Base-by-base conservation (phyloP, 2,329 filamentous ascomycete genomes). In the Didymella lethalis region DNA sequence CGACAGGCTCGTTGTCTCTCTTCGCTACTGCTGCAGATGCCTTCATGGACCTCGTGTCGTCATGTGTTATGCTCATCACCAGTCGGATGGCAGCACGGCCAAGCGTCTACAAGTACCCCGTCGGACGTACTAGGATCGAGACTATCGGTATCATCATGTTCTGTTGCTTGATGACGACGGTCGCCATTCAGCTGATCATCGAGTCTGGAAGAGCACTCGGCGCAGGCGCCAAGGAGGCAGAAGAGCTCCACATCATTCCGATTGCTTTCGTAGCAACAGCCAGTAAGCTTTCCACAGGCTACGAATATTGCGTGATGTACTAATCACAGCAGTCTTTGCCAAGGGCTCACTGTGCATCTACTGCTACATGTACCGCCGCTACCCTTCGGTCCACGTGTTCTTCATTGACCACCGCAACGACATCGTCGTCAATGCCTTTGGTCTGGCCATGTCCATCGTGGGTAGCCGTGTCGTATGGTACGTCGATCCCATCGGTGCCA, bases 11-110 rank as follows among this genome's bases (percentile, higher is more conserved):
- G 16, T 78, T 89, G 59, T 85, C 86, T 1, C 80, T 89, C 20
- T 87, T 89, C 61, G 86, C 86, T 16, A 88, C 86, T n/a, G 84
- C 87, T 26, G 86, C 87, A 44, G 86, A 89, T 76, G 86, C 86
- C 5, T 87, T 87, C 72, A 85, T 89, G 83, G 86, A 89, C 67
- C 82, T 88, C 36, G 84, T 89, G 11, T 88, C 85, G 31, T 88
- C 86, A 0, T 80, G 83, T 41, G 85, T 88, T 48, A 87, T 89
- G 81, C 81, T 87, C 60, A 76, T 84, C 59, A 88, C 86, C 0
- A 86, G 85, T 4, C 82, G 81, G 26, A 73, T 88, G 75, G 86
- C 86, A n/a, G 80, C 80, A 23, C 80, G 83, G 54, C 84, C 86
- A 40, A 87, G 85, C 68, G 77, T 86, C 7, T 85, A 86, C 75